Base-by-base conservation (phyloP, 805 yeast species). In the Lipomyces sp. region DNA sequence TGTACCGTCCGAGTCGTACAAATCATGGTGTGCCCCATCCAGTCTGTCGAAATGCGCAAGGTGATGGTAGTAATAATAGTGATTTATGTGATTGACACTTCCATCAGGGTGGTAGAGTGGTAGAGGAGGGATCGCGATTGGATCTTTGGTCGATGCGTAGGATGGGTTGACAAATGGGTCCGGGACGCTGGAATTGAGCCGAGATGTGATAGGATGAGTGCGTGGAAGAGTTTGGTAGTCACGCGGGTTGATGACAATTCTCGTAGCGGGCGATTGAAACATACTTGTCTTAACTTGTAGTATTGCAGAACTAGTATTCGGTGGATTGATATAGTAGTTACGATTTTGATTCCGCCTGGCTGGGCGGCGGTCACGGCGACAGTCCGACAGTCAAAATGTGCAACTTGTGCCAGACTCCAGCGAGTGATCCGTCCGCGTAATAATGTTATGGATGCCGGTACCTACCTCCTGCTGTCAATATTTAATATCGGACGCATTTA, bases 51-150 rank as follows among this genome's bases (percentile, higher is more conserved):
- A 64, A 32, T 60, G 53, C 30, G 64, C 15, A 15, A 65, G 64
- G 37, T 67, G 66, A 35, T 63, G 60, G 50, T 59, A 56, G 37
- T 64, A 67, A 33, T 56, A 67, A 54, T 59, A 67, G 48, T 67
- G 61, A 32, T 67, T 67, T 33, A 67, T 48, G 57, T 67, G 58
- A 34, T 63, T 63, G 29, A 67, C 59, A 8, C 53, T 15, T 30
- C 70, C 70, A 35, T 67, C 69, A 13, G 65, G 39, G 29, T 57
- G 56, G 53, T 64, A 64, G 3, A 67, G 61, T 13, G 42, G 55
- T 2, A 64, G 59, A 37, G 70, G 70, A n/a, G 63, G 65, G 6
- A 57, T 51, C 3, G 65, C 37, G 15, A 67, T 48, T 13, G 66
- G 68, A 8, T 64, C 65, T 42, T 65, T 65, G 5, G 66, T 54